phyloP scores from a whole-genome alignment of 352 stramenopile species.

The Globisporangium acanthophoron region DNA sequence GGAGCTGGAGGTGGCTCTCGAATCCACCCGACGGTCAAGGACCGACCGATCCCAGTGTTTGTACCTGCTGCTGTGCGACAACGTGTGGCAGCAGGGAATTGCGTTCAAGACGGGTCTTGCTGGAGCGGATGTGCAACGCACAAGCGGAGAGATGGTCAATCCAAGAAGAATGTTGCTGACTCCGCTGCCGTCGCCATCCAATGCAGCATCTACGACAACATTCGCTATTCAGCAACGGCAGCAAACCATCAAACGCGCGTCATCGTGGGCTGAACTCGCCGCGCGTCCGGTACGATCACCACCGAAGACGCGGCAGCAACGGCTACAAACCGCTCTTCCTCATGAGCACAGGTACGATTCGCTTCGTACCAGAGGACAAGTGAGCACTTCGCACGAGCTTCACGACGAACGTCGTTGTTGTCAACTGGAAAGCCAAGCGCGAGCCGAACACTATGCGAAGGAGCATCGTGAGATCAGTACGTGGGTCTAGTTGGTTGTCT shows the following conservation, averaged over 20 bases:
- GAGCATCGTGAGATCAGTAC: slow-evolving; percentile 7
- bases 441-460: neutral
- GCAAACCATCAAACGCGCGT: neutral
- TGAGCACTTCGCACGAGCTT: neutral
- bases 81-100: slow-evolving; percentile 14
- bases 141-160: neutral
- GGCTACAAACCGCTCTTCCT: slow-evolving; percentile 4
- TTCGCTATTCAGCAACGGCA: too few relatives aligned
- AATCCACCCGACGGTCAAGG: neutral
- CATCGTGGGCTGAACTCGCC: neutral
- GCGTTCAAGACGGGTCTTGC: slow-evolving; percentile 10
- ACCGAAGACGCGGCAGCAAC: neutral
- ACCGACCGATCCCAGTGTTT: neutral
- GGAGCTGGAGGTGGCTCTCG: slow-evolving; percentile 45
- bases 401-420: neutral
- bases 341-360: slow-evolving; percentile 4
- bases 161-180: slow-evolving; percentile 2
- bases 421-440: neutral
- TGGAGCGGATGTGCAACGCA: neutral
- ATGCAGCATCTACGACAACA: neutral
- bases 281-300: neutral
- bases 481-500: neutral
- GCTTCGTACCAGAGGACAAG: neutral
- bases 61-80: slow-evolving; percentile 12
- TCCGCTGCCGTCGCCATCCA: neutral